Base-by-base conservation (phyloP, 2,329 filamentous ascomycete species). In the Sphaerostilbella broomeana region DNA sequence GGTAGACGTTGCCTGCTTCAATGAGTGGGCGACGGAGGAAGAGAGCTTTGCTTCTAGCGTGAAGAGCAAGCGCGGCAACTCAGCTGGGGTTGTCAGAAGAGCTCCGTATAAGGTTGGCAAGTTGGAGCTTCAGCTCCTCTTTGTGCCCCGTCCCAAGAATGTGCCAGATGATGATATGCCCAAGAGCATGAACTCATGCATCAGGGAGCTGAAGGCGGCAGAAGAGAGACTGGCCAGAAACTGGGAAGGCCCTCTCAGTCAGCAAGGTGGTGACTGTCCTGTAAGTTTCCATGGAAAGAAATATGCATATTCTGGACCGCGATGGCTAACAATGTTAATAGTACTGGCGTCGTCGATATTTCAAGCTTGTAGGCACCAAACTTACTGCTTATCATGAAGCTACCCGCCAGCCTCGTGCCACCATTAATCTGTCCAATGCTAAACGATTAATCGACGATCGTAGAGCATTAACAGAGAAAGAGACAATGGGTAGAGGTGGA, bases 341-440 rank as follows among this genome's bases (percentile, higher is more conserved):
- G 85, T 97, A 88, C 71, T 98, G 92, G 92, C 88, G 92, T 46
- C 87, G 92, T 44, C 86, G 92, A 45, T 97, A 94, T 69, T 98
- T 98, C 74, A 94, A 92, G 60, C 80, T 98, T 7, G 77, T 85
- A 16, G 90, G 90, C 28, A 82, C 85, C 19, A 94, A 94, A 62
- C 72, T 98, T 45, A 97, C 90, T 5, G 92, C 92, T 3, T 98
- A 88, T 63, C 92, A 98, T 57, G 92, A 98, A 68, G 81, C 88
- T 29, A 97, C 90, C 12, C 81, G 88, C 17, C 92, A 98, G 62
- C 92, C 90, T 33, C 86, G 92, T 49, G 92, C 90, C 9, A 97
- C 89, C 16, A 98, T 98, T 69, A 97, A 97, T 58, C 74, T 98
- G 35, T 81, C 85, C 43, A 97, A 97, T 61, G 89, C 92, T 15